Evolutionary conservation across 805 yeast genomes (phyloP).

Genomic region (Yamadazyma laniorum): DNA sequence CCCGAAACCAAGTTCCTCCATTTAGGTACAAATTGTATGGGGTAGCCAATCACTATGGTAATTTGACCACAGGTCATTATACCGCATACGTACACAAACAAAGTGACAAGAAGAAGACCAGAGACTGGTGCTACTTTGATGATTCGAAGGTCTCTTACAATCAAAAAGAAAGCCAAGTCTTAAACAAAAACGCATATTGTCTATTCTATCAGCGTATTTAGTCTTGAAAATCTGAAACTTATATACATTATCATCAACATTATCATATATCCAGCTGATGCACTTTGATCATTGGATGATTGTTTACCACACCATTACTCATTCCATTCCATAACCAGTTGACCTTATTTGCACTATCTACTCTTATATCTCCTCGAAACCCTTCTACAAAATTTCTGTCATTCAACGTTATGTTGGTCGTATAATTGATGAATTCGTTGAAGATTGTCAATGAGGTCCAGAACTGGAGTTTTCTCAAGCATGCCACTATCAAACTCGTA

Average conservation of each 20-base stretch:
- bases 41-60: slow-evolving; percentile 83
- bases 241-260: neutral
- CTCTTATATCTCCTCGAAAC: slow-evolving; percentile 61
- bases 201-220: slow-evolving; percentile 55
- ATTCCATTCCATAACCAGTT: slow-evolving; percentile 69
- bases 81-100: slow-evolving; percentile 72
- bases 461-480: slow-evolving; percentile 74
- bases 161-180: slow-evolving; percentile 50
- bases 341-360: slow-evolving; percentile 46
- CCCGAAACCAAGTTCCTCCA: slow-evolving; percentile 75
- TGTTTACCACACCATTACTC: slow-evolving; percentile 53
- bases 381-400: slow-evolving; percentile 83
- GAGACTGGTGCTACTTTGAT: slow-evolving; percentile 81
- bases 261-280: slow-evolving; percentile 10
- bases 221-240: neutral
- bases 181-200: slow-evolving; percentile 78
- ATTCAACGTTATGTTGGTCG: slow-evolving; percentile 74
- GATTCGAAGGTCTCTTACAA: slow-evolving; percentile 65
- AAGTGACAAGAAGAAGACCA: slow-evolving; percentile 38
- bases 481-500: slow-evolving; percentile 80
- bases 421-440: slow-evolving; percentile 76
- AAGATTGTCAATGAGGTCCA: slow-evolving; percentile 90
- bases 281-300: slow-evolving; percentile 51
- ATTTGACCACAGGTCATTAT: slow-evolving; percentile 83
- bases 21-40: slow-evolving; percentile 75